These are phyloP conservation scores for Gastrolobium bilobum DNA, from an alignment of 306 rosid genomes.

Conservation along the genomic window DNA sequence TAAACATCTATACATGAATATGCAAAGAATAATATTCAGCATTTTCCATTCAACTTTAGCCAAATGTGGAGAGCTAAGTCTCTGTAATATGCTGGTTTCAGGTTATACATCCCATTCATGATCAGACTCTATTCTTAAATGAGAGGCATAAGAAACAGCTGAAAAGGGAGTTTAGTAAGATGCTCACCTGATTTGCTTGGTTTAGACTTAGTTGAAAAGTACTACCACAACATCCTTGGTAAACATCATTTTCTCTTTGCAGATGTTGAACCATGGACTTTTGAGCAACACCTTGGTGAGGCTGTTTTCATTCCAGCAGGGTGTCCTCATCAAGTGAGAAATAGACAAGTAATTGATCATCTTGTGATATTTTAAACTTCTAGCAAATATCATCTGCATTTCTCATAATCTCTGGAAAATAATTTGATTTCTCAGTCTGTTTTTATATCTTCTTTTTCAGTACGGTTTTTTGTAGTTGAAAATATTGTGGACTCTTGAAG, in stretches of 20 bases:
- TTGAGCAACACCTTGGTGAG: slow-evolving; percentile 81
- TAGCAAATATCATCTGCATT: slow-evolving; percentile 28
- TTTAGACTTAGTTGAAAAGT: slow-evolving; percentile 38
- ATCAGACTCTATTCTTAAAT: slow-evolving; percentile 72
- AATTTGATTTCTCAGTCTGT: not conserved
- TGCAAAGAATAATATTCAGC: no score
- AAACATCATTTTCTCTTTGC: slow-evolving; percentile 28
- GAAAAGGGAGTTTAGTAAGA: slow-evolving; percentile 72
- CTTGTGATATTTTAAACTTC: slow-evolving; percentile 29
- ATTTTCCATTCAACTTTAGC: no score
- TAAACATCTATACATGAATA: no score
- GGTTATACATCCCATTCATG: slow-evolving; percentile 82
- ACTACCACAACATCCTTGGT: not conserved
- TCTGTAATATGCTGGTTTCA: slow-evolving; percentile 52
- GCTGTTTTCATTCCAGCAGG: slow-evolving; percentile 85
- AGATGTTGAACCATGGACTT: slow-evolving; percentile 88
- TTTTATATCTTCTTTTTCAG: slow-evolving; percentile 5
- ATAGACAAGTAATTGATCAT: slow-evolving; percentile 65
- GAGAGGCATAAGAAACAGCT: slow-evolving; percentile 70
- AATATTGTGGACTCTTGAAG: not conserved
- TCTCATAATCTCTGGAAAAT: not conserved
- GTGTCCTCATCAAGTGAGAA: slow-evolving; percentile 90
- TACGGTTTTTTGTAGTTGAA: not conserved
- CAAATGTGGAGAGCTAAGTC: slow-evolving; percentile 18
- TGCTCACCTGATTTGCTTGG: slow-evolving; percentile 10